These are phyloP conservation scores for Naganishia friedmannii DNA, from an alignment of 768 basidiomycete genomes.

Conservation along the genomic window DNA sequence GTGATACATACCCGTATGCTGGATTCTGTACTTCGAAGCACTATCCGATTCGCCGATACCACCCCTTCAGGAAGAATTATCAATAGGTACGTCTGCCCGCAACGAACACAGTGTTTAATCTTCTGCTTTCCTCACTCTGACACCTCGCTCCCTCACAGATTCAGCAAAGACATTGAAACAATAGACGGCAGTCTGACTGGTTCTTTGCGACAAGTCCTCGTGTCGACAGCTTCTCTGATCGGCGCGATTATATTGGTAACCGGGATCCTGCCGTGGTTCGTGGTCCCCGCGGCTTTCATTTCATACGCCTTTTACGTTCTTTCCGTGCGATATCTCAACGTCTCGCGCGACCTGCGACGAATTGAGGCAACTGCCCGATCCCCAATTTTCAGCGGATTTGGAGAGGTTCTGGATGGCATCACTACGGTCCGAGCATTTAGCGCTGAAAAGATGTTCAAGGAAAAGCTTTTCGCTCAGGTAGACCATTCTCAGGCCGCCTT, in stretches of 20 bases:
- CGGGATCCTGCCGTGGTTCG: constrained; percentile 74
- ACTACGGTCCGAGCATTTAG: constrained; percentile 92
- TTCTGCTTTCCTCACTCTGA: background rate
- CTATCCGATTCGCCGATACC: constrained; percentile 47
- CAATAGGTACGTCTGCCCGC: constrained; percentile 53
- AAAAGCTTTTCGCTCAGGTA: constrained; percentile 62
- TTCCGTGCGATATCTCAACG: constrained; percentile 62
- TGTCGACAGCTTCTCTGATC: constrained; percentile 71
- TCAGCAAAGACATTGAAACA: constrained; percentile 70
- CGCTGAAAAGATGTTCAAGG: constrained; percentile 70
- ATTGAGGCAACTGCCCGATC: constrained; percentile 87
- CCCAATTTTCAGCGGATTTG: constrained; percentile 48
- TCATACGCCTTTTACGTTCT: constrained; percentile 67
- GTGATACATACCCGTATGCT: constrained; percentile 45
- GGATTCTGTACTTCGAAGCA: constrained; percentile 29
- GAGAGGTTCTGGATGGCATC: constrained; percentile 71
- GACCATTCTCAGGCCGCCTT: constrained; percentile 60
- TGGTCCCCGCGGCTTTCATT: constrained; percentile 71
- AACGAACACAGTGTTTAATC: background rate
- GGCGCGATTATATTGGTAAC: constrained; percentile 60
- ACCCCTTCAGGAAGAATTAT: constrained; percentile 67
- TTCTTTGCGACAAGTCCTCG: constrained; percentile 56
- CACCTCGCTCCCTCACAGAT: background rate
- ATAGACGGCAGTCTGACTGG: constrained; percentile 63
- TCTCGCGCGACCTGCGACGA: constrained; percentile 76